Base-by-base conservation (phyloP, 371 early-diverging fungal species). In the Ordospora colligata region DNA sequence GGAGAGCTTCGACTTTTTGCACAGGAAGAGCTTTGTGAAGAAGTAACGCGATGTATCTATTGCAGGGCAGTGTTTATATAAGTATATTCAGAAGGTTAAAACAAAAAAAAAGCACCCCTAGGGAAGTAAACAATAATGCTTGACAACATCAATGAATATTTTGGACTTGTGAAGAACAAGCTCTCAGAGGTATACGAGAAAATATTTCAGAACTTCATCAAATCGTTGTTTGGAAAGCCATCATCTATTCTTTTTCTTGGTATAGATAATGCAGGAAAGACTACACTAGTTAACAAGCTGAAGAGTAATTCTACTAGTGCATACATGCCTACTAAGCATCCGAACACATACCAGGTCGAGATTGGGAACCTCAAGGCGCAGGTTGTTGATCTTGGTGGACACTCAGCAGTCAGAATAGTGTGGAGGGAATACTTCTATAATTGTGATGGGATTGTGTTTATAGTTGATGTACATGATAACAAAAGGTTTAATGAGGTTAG, bases 221-320 rank as follows among this genome's bases (percentile, higher is more conserved):
- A 65, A 19, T 40, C 45, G 19, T 66, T 85, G 2, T 85, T 83
- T 66, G 69, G 46, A 12, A 95, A 95, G 87, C 93, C 93, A 82
- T 95, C 97, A 68, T 93, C 93, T 86, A 92, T 98, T 81, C 88
- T 98, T 52, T 98, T 98, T 87, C 88, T 98, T 68, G 99, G 99
- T 53, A 89, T 98, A 68, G 99, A 98, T 84, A 98, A 98, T 87
- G 95, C 97, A 70, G 97, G 99, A 71, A 98, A 98, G 86, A 97
- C 99, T 7, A 97, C 99, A 49, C 88, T 98, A 43, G 88, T 97
- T 43, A 94, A 95, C 87, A 94, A 96, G 92, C 87, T 98, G 79
- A 98, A 96, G 88, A 93, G 93, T 81, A 94, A 95, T 84, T 91
- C 95, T 67, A 86, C 95, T 79, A 93, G 94, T 37, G 90, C 92